Conservation (phyloP, 768 basidiomycete species). For the Xerocomus potaroensis region DNA sequence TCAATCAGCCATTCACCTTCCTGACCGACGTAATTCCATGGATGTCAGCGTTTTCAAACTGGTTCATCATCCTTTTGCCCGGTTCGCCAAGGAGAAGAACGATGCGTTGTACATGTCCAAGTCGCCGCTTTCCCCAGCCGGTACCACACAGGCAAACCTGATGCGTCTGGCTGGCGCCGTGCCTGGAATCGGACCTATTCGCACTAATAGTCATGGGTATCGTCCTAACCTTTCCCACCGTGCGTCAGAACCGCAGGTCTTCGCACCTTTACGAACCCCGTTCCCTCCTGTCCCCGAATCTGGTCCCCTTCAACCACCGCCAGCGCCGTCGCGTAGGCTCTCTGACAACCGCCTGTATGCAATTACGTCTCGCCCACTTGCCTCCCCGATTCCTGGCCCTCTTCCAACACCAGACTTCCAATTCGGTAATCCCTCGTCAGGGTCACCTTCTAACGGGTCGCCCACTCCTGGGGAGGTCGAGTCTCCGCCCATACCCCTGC, state of each 20-base stretch:
- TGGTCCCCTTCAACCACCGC: slow-evolving; percentile 9
- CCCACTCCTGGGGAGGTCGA: slow-evolving; percentile 45
- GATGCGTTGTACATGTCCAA: slow-evolving; percentile 32
- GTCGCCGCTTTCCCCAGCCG: slow-evolving; percentile 31
- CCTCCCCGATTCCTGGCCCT: slow-evolving; percentile 48
- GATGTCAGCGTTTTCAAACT: slow-evolving; percentile 47
- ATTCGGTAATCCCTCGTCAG: slow-evolving; percentile 55
- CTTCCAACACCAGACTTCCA: slow-evolving; percentile 60
- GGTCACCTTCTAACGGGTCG: slow-evolving; percentile 42
- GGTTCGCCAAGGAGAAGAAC: slow-evolving; percentile 32
- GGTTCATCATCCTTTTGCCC: slow-evolving; percentile 41
- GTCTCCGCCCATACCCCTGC: slow-evolving; percentile 17
- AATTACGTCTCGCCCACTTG: slow-evolving; percentile 44
- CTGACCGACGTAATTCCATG: slow-evolving; percentile 36
- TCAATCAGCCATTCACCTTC: slow-evolving; percentile 33
- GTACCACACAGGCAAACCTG: slow-evolving; percentile 32
- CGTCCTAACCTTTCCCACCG: slow-evolving; percentile 27
- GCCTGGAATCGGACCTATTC: slow-evolving; percentile 36
- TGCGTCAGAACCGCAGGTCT: slow-evolving; percentile 33
- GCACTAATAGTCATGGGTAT: slow-evolving; percentile 45
- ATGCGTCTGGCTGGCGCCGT: slow-evolving; percentile 30
- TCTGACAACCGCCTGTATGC: slow-evolving; percentile 49
- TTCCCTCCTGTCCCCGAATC: slow-evolving; percentile 31
- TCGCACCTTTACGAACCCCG: slow-evolving; percentile 36
- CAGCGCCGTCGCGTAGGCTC: slow-evolving; percentile 19